A percentile compares a stretch with the other conserved stretches of the same genome.
Evolutionary conservation across 768 basidiomycete species (phyloP).

Genomic region (Agrocybe praecox): DNA sequence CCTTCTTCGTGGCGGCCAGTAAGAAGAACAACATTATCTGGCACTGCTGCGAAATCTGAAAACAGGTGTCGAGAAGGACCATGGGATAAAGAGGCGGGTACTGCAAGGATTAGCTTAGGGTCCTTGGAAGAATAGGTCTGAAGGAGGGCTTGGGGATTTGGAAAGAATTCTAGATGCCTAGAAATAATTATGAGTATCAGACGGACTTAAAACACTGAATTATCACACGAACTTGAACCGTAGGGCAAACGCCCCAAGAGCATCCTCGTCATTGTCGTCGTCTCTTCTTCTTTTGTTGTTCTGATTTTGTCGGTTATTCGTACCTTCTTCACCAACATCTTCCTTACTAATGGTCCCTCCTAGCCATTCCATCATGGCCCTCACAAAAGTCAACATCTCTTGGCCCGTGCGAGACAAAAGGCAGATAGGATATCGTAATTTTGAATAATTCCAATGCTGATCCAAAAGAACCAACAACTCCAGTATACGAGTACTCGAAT

Average conservation of each 20-base stretch:
- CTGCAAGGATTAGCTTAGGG: constrained; percentile 92
- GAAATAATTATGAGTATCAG: not conserved
- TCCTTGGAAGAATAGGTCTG: constrained; percentile 84
- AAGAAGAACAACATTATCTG: constrained; percentile 86
- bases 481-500: constrained; percentile 91
- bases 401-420: constrained; percentile 88
- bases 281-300: constrained; percentile 58
- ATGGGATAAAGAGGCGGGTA: constrained; percentile 91
- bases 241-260: constrained; percentile 81
- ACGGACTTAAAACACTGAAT: not conserved
- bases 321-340: constrained; percentile 82
- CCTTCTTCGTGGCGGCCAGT: constrained; percentile 80
- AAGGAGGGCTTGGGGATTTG: constrained; percentile 77
- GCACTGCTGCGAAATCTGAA: constrained; percentile 78
- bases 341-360: constrained; percentile 94
- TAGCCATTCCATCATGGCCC: constrained; percentile 99
- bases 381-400: constrained; percentile 92
- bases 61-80: constrained; percentile 90
- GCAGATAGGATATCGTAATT: constrained; percentile 86
- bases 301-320: constrained; percentile 52
- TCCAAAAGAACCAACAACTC: constrained; percentile 96
- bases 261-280: constrained; percentile 80
- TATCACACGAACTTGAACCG: constrained; percentile 76
- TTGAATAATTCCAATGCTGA: constrained; percentile 95
- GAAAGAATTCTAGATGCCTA: constrained; percentile 92